These are phyloP conservation scores for Kalanchoe fedtschenkoi DNA, from an alignment of 164 flowering plant species.

Conservation along the genomic window DNA sequence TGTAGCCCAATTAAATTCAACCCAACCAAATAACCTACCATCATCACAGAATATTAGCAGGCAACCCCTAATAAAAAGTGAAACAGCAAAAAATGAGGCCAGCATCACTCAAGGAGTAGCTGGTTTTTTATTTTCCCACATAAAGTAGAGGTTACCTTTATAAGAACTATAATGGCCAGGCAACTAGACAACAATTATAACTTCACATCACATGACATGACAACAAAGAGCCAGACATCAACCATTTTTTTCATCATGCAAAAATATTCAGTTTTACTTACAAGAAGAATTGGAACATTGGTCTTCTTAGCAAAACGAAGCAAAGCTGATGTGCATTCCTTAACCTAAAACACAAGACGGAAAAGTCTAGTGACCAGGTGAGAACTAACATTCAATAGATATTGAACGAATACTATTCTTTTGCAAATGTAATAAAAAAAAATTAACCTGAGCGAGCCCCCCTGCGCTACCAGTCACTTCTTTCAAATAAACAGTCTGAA, in stretches of 20 bases:
- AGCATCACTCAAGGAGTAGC: neutral
- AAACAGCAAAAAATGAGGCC: neutral
- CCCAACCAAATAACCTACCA: too few relatives aligned
- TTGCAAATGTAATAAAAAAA: neutral
- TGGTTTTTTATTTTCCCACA: neutral
- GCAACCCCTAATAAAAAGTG: too few relatives aligned
- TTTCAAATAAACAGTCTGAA: slow-evolving; percentile 81
- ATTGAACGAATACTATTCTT: neutral
- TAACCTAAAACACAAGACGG: slow-evolving; percentile 36
- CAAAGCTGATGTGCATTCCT: slow-evolving; percentile 82
- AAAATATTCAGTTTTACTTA: slow-evolving; percentile 18
- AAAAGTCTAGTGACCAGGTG: neutral
- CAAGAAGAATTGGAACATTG: slow-evolving; percentile 71
- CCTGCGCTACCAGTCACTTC: slow-evolving; percentile 85
- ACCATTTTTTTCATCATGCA: neutral
- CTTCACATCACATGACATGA: neutral
- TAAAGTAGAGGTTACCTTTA: neutral
- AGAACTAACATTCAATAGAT: neutral
- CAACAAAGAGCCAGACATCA: neutral
- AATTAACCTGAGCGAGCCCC: slow-evolving; percentile 56
- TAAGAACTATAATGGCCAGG: neutral
- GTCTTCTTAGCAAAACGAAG: slow-evolving; percentile 82
- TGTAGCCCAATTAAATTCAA: neutral
- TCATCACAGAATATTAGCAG: too few relatives aligned
- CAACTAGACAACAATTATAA: neutral